Base-by-base conservation (phyloP, 352 stramenopile species). In the Phytophthora melonis region DNA sequence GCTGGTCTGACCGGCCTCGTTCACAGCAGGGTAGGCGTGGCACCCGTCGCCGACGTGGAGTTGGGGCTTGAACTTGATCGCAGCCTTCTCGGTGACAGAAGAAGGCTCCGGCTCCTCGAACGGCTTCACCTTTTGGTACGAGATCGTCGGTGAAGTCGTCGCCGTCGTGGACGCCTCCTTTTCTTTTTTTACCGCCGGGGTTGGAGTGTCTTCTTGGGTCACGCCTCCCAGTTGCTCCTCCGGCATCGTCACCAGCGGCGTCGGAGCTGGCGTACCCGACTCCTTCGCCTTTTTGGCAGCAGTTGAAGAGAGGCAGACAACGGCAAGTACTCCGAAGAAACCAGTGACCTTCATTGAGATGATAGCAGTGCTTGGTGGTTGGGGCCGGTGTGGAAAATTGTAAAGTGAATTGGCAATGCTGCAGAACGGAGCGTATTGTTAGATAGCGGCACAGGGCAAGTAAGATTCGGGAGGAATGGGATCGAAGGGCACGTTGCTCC, bases 11-110 rank as follows among this genome's bases (percentile, higher is more conserved):
- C 66, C 59, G 16, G 52, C 58, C 34, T 54, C 52, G 41, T 74
- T 74, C 30, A 68, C 66, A 25, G 66, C 66, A 72, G 66, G n/a
- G 39, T 72, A 67, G 34, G 66, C 16, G 36, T 72, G 52, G 27
- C 66, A 72, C 18, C 66, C 66, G 25, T 67, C 56, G 36, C 36
- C 25, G 25, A 72, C 21, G 25, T 62, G 18, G 14, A 72, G 49
- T 39, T 62, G 58, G 2, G 66, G 66, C 43, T 61, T 49, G 41
- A 72, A 67, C 50, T 68, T 68, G 25, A 67, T 63, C 4, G 58
- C 66, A 55, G 66, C 58, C 43, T 68, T 68, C 56, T 68, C 66
- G 13, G 66, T 68, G 30, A 68, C 36, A 0, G 58, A 68, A n/a
- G 34, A 2, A 32, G 57, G 58, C 39, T 68, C 58, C 5, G 66